Conservation (phyloP, 2,329 filamentous ascomycete species). For the Aspergillus calidoustus region DNA sequence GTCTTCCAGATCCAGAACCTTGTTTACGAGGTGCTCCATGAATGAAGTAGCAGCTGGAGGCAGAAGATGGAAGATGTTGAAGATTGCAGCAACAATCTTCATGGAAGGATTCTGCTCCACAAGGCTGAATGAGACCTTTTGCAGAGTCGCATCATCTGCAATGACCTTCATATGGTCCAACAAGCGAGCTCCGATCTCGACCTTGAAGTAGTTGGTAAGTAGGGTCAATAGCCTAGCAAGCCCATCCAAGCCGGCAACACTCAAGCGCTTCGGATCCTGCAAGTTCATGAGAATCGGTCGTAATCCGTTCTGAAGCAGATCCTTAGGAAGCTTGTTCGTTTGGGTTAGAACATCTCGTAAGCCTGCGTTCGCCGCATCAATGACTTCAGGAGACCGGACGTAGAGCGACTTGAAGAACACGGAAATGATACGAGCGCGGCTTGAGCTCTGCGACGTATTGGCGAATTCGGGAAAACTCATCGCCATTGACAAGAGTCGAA, state of each 20-base stretch:
- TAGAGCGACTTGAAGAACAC: slow-evolving; percentile 99
- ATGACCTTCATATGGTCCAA: slow-evolving; percentile 92
- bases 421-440: slow-evolving; percentile 73
- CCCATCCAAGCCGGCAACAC: slow-evolving; percentile 86
- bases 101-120: slow-evolving; percentile 92
- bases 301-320: slow-evolving; percentile 90
- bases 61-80: slow-evolving; percentile 96
- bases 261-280: slow-evolving; percentile 89
- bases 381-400: slow-evolving; percentile 87
- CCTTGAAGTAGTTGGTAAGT: slow-evolving; percentile 97
- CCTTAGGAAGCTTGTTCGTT: slow-evolving; percentile 91
- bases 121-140: slow-evolving; percentile 91
- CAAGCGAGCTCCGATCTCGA: slow-evolving; percentile 92
- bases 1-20: slow-evolving; percentile 85
- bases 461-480: slow-evolving; percentile 93
- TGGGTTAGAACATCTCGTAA: slow-evolving; percentile 85
- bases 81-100: slow-evolving; percentile 92
- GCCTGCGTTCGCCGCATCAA: slow-evolving; percentile 90
- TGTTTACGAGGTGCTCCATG: slow-evolving; percentile 86
- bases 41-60: slow-evolving; percentile 88
- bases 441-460: slow-evolving; percentile 70
- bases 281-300: slow-evolving; percentile 95
- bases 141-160: slow-evolving; percentile 76
- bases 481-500: slow-evolving; percentile 88
- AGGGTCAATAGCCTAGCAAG: slow-evolving; percentile 86